phyloP scores from a whole-genome alignment of 106 monocot species.

The Platanthera zijinensis region DNA sequence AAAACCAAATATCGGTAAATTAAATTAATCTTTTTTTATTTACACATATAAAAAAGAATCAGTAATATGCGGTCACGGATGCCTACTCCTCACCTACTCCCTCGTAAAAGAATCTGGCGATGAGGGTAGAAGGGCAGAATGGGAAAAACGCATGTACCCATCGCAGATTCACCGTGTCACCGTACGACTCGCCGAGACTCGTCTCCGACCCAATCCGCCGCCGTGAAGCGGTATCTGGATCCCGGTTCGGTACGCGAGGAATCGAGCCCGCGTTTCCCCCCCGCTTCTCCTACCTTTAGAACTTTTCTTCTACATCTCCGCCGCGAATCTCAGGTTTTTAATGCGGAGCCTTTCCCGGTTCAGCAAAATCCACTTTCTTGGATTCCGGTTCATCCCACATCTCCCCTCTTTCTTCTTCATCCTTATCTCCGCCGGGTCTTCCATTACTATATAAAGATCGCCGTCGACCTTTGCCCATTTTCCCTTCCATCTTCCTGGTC shows the following conservation, averaged over 20 bases:
- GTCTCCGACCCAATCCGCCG: not conserved
- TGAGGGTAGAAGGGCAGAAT: not conserved
- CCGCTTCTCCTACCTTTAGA: not conserved
- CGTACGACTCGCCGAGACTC: not conserved
- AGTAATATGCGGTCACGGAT: constrained; percentile 2
- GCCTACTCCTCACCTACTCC: constrained; percentile 9
- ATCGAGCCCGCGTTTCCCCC: not conserved
- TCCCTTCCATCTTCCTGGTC: not conserved
- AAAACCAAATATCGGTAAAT: too few relatives aligned
- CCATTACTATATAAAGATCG: not conserved
- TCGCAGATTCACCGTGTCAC: not conserved
- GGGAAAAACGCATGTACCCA: not conserved
- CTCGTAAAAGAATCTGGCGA: constrained; percentile 4
- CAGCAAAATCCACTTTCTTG: not conserved
- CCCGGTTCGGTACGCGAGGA: constrained; percentile 16
- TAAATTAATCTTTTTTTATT: too few relatives aligned
- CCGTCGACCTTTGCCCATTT: not conserved
- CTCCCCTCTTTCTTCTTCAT: not conserved
- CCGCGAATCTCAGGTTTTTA: not conserved
- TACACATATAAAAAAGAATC: not conserved
- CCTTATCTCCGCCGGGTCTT: not conserved
- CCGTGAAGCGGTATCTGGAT: constrained; percentile 12
- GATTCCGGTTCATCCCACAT: constrained; percentile 13
- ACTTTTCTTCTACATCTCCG: not conserved
- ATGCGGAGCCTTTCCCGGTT: not conserved